Conservation (phyloP, 169 alveolate genomes). For the Plasmodium sp. region DNA sequence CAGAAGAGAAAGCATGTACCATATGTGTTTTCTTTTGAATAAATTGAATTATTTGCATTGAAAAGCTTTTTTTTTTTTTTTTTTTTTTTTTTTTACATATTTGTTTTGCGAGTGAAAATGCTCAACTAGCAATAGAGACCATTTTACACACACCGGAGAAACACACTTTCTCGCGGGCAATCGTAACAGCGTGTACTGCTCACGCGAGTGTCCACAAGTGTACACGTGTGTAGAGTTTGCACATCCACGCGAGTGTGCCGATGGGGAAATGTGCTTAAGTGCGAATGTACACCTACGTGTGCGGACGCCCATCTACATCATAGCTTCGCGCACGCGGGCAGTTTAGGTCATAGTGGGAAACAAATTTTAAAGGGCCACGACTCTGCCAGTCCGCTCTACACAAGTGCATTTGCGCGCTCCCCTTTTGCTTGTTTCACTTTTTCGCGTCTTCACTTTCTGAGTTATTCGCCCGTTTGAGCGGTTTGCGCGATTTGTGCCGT, state of each 20-base stretch:
- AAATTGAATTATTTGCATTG: not conserved
- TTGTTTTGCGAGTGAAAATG: not conserved
- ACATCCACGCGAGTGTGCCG: not conserved
- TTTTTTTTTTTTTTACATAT: conserved; percentile 1
- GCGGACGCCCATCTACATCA: not conserved
- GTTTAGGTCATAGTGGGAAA: not conserved
- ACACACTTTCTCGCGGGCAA: not conserved
- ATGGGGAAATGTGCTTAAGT: not conserved
- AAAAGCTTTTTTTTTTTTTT: not conserved
- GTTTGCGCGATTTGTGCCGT: not conserved
- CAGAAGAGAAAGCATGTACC: conserved; percentile 5
- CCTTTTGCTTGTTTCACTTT: not conserved
- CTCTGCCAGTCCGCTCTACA: not conserved
- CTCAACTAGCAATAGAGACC: not conserved
- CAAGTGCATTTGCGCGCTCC: not conserved
- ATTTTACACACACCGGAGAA: conserved; percentile 30
- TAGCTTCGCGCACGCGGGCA: not conserved
- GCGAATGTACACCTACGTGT: not conserved
- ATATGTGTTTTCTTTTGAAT: not conserved
- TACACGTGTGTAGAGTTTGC: not conserved
- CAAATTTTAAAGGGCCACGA: not conserved
- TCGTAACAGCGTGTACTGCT: not conserved
- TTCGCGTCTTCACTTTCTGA: not conserved
- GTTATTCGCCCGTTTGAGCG: not conserved
- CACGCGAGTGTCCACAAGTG: not conserved